Evolutionary conservation across 257 asterid species (phyloP).

Genomic region (Primulina huaijiensis): DNA sequence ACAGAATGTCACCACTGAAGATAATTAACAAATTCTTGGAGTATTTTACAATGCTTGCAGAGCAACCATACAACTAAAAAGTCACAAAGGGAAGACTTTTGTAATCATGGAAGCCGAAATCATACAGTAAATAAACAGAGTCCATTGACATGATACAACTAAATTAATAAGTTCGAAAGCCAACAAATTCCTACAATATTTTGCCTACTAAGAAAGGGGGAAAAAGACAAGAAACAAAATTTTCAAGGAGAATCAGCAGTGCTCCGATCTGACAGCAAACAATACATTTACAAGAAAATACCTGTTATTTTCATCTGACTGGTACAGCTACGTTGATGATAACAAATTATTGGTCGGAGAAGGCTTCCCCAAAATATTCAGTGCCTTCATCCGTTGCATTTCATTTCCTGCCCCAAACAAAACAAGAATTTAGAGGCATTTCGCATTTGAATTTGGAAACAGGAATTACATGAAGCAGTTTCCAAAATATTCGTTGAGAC

Average conservation of each 20-base stretch:
- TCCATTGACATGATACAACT: neutral
- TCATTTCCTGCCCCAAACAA: conserved; percentile 61
- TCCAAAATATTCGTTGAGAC: neutral
- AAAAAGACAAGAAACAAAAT: neutral
- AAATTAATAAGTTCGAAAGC: neutral
- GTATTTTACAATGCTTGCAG: neutral
- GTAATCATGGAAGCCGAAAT: conserved; percentile 33
- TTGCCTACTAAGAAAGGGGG: neutral
- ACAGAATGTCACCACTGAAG: no score
- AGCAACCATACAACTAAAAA: neutral
- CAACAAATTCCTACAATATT: neutral
- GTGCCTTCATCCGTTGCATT: conserved; percentile 57
- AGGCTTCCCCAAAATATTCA: conserved; percentile 61
- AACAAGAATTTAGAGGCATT: neutral
- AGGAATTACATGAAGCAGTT: conserved; percentile 11
- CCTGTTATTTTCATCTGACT: conserved; percentile 36
- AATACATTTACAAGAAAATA: neutral
- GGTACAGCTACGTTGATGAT: conserved; percentile 35
- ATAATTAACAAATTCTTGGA: neutral
- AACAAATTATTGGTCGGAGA: conserved; percentile 28
- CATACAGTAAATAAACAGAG: conserved; percentile 23
- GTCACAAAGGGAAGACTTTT: neutral
- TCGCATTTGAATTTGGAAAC: neutral
- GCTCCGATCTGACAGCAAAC: neutral
- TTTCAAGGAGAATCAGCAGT: neutral